These are phyloP conservation scores for Aureobasidium sp. DNA, from an alignment of 2,329 filamentous ascomycete genomes.

Conservation along the genomic window DNA sequence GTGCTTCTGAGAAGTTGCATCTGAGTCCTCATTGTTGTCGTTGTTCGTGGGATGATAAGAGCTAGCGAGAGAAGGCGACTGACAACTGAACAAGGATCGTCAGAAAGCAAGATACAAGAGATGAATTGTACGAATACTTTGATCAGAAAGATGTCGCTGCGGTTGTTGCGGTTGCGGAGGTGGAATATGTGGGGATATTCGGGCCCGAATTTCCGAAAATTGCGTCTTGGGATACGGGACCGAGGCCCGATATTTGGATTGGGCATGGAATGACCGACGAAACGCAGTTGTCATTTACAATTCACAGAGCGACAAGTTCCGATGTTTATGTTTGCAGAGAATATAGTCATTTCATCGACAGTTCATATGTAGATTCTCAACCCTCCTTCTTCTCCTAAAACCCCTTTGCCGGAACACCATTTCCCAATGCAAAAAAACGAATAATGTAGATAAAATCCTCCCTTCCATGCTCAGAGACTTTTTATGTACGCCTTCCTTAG, in stretches of 20 bases:
- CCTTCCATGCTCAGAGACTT: background rate
- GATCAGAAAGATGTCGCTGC: too few species aligned
- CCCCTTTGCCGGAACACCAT: background rate
- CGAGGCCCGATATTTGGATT: background rate
- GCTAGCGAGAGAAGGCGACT: too few species aligned
- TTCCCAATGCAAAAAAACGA: background rate
- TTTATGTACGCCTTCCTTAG: background rate
- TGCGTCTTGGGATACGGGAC: background rate
- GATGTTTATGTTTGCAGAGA: background rate
- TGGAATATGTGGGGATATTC: background rate
- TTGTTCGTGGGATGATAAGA: too few species aligned
- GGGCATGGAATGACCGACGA: background rate
- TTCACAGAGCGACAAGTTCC: too few species aligned
- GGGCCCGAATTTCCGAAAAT: constrained; percentile 1
- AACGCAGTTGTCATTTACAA: too few species aligned
- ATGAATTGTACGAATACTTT: too few species aligned
- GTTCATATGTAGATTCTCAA: background rate
- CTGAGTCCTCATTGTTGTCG: too few species aligned
- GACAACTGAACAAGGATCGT: too few species aligned
- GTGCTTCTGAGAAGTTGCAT: too few species aligned
- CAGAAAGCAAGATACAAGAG: too few species aligned
- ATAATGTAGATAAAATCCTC: background rate
- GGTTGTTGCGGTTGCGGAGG: background rate
- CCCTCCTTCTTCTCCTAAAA: background rate
- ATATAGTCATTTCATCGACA: background rate